These are phyloP conservation scores for Thyridium curvatum DNA, from an alignment of 2,329 filamentous ascomycete genomes.

Conservation along the genomic window DNA sequence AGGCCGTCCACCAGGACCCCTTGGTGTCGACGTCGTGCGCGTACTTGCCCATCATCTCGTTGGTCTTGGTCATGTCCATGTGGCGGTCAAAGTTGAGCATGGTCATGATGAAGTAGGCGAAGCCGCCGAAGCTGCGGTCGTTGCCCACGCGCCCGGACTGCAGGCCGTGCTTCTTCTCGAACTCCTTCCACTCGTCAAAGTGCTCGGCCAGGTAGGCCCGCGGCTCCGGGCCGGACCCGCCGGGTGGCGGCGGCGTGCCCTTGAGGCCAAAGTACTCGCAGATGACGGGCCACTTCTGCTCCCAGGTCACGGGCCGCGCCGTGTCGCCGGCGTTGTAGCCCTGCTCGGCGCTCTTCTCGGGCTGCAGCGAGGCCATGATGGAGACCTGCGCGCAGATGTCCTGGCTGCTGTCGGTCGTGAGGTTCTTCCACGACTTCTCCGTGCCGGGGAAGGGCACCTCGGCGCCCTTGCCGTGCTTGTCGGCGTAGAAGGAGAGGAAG, in stretches of 20 bases:
- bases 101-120: slow-evolving; percentile 24
- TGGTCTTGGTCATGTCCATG: slow-evolving; percentile 22
- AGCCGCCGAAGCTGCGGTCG: slow-evolving; percentile 18
- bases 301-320: slow-evolving; percentile 28
- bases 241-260: slow-evolving; percentile 23
- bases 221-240: slow-evolving; percentile 21
- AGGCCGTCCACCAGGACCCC: slow-evolving; percentile 21
- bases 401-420: slow-evolving; percentile 30
- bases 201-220: slow-evolving; percentile 22
- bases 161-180: slow-evolving; percentile 24
- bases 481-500: slow-evolving; percentile 27
- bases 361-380: slow-evolving; percentile 32
- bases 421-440: slow-evolving; percentile 25
- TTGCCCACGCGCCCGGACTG: slow-evolving; percentile 22
- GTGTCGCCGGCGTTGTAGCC: slow-evolving; percentile 35
- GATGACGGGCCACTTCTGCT: slow-evolving; percentile 35
- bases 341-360: slow-evolving; percentile 26
- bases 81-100: slow-evolving; percentile 26
- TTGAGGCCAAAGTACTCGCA: slow-evolving; percentile 38
- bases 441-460: slow-evolving; percentile 30
- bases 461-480: slow-evolving; percentile 28
- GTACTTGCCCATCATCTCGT: slow-evolving; percentile 21
- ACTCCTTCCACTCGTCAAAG: slow-evolving; percentile 19
- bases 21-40: slow-evolving; percentile 20
- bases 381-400: slow-evolving; percentile 29